These are phyloP conservation scores for Phallus indusiatus DNA, from an alignment of 768 basidiomycete genomes.

Conservation along the genomic window DNA sequence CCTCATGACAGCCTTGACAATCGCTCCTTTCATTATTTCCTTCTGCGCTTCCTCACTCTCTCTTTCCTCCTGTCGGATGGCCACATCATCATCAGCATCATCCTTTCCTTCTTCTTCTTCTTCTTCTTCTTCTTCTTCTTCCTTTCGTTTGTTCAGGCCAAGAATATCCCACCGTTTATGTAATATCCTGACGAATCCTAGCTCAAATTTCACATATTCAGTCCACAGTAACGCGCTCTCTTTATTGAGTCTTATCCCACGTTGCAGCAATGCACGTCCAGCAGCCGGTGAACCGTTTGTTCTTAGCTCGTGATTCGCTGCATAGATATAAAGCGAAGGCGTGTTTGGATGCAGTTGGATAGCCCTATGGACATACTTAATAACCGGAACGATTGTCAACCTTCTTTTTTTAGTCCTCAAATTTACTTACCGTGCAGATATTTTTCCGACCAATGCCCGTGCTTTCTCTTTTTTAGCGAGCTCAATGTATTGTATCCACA, in stretches of 20 bases:
- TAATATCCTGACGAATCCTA: slow-evolving; percentile 74
- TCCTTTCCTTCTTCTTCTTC: slow-evolving; percentile 20
- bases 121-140: slow-evolving; percentile 23
- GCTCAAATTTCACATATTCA: slow-evolving; percentile 87
- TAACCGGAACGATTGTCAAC: background rate
- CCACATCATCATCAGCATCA: slow-evolving; percentile 22
- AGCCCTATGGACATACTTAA: slow-evolving; percentile 41
- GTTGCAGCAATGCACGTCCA: slow-evolving; percentile 74
- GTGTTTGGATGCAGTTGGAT: slow-evolving; percentile 78
- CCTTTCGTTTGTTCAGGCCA: slow-evolving; percentile 37
- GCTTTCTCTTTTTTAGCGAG: slow-evolving; percentile 77
- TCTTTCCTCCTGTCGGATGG: slow-evolving; percentile 24
- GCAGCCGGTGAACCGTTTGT: slow-evolving; percentile 63
- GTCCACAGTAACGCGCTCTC: slow-evolving; percentile 73
- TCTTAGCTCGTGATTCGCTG: slow-evolving; percentile 69
- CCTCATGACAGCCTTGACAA: slow-evolving; percentile 67
- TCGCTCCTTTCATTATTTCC: slow-evolving; percentile 68
- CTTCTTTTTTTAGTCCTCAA: background rate
- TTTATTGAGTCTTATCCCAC: slow-evolving; percentile 71
- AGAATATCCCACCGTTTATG: slow-evolving; percentile 72
- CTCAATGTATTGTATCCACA: slow-evolving; percentile 87
- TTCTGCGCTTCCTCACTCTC: slow-evolving; percentile 48
- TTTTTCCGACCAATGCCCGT: slow-evolving; percentile 65
- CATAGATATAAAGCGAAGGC: slow-evolving; percentile 71
- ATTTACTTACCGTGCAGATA: slow-evolving; percentile 65